phyloP scores from a whole-genome alignment of 495 filamentous ascomycete genomes.

The Massariosphaeria phaeospora region DNA sequence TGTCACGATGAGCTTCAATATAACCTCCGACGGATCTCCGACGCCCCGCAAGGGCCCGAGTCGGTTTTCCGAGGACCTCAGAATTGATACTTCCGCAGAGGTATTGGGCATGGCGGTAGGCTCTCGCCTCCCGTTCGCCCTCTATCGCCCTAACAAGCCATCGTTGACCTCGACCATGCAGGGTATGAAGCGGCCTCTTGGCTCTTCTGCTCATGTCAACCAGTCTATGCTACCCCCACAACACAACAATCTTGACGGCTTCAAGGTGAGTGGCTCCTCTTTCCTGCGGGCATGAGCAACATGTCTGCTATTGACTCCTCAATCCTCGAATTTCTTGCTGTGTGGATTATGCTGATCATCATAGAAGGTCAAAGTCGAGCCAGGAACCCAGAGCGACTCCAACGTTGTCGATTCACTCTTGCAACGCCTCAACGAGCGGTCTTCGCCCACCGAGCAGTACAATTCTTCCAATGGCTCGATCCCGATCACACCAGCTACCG shows the following conservation, averaged over 20 bases:
- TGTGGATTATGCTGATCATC: slow-evolving; percentile 45
- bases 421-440: slow-evolving; percentile 64
- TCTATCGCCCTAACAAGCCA: slow-evolving; percentile 6
- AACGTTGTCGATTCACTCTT: slow-evolving; percentile 55
- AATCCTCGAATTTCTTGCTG: no score
- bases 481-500: slow-evolving; percentile 55
- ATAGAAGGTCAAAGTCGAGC: slow-evolving; percentile 50
- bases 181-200: slow-evolving; percentile 32
- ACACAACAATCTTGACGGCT: no score
- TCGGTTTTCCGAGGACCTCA: slow-evolving; percentile 28
- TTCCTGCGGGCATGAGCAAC: no score
- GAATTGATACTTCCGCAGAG: slow-evolving; percentile 27
- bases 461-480: slow-evolving; percentile 40
- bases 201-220: no score
- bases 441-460: slow-evolving; percentile 44
- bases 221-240: neutral
- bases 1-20: slow-evolving; percentile 30
- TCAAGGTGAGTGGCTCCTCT: no score
- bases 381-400: slow-evolving; percentile 41
- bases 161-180: slow-evolving; percentile 29
- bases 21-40: slow-evolving; percentile 34
- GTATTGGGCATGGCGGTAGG: slow-evolving; percentile 29
- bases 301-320: no score
- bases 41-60: slow-evolving; percentile 30
- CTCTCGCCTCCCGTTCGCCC: slow-evolving; percentile 11